phyloP scores from a whole-genome alignment of 805 yeast genomes.

The Yarrowia deformans region DNA sequence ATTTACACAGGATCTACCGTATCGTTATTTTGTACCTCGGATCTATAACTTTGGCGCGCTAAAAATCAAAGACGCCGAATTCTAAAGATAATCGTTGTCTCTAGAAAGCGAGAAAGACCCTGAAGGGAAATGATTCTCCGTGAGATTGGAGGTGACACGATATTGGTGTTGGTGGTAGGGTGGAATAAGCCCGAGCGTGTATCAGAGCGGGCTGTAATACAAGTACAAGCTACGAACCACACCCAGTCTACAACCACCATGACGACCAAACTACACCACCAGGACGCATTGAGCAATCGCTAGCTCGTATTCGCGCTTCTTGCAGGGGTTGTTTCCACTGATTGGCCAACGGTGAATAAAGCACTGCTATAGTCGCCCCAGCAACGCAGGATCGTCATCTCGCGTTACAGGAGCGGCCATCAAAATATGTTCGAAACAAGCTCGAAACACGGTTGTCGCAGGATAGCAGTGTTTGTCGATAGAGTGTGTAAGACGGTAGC shows the following conservation, averaged over 20 bases:
- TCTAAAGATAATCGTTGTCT: conserved; percentile 2
- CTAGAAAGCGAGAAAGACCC: not conserved
- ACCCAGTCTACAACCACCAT: no score
- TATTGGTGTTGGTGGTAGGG: no score
- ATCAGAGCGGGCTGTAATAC: no score
- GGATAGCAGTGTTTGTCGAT: not conserved
- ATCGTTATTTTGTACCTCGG: not conserved
- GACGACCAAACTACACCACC: no score
- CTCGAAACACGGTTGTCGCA: conserved; percentile 6
- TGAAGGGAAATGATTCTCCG: not conserved
- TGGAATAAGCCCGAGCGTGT: no score
- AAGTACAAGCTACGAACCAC: no score
- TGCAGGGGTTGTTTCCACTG: not conserved
- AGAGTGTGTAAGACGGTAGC: no score
- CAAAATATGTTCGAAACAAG: not conserved
- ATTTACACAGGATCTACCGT: not conserved
- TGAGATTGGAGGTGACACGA: not conserved
- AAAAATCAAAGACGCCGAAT: not conserved
- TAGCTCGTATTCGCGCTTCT: conserved; percentile 12
- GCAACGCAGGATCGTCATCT: conserved; percentile 15
- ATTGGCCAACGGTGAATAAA: not conserved
- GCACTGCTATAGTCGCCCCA: conserved; percentile 1
- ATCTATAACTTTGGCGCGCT: not conserved
- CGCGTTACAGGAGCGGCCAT: not conserved
- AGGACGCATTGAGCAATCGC: no score